Evolutionary conservation across 192 early-diverging fungal species (phyloP), one percentile per base, ranked within the genome.

Genomic region (Thamnidium elegans): DNA sequence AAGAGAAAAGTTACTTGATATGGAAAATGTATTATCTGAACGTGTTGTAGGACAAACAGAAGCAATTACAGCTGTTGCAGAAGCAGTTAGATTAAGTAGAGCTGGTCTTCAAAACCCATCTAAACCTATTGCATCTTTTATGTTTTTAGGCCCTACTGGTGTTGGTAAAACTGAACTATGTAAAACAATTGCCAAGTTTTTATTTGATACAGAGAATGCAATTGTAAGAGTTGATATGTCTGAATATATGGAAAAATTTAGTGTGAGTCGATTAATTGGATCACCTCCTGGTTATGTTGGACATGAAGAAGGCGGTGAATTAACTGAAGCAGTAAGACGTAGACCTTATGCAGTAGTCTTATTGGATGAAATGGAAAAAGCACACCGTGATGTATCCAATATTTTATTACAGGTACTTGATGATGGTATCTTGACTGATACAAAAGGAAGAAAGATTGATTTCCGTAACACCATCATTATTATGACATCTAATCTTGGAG

Each of bases 281-380:
- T 85, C 93, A 8, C 95, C 97, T 11, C 95, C 95, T 3, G 97
- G 97, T 4, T 98, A 99, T 72, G 84, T 99, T 67, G 97, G 97
- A 30, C 90, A 94, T 71, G 96, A 98, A 56, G 90, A 94, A 63
- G 95, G 96, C 54, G 96, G 96, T 6, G 92, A 99, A 67, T 79
- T 99, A 46, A 99, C 95, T 10, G 97, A 99, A 78, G 80, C 88
- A 4, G 87, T 99, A 39, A 87, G 97, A 52, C 83, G 92, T 60
- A 84, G 88, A 39, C 95, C 96, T 14, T 97, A 97, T 82, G 87
- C 84, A 31, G 94, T 99, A 7, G 79, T 99, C 20, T 85, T 99
- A 21, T 92, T 99, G 69, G 97, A 99, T 77, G 97, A 99, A 78
- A 90, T 99, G 55, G 97, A 99, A 65, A 99, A 99, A 79, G 96